These are phyloP conservation scores for Aspergillus mulundensis DNA, from an alignment of 495 filamentous ascomycete species.

Conservation along the genomic window DNA sequence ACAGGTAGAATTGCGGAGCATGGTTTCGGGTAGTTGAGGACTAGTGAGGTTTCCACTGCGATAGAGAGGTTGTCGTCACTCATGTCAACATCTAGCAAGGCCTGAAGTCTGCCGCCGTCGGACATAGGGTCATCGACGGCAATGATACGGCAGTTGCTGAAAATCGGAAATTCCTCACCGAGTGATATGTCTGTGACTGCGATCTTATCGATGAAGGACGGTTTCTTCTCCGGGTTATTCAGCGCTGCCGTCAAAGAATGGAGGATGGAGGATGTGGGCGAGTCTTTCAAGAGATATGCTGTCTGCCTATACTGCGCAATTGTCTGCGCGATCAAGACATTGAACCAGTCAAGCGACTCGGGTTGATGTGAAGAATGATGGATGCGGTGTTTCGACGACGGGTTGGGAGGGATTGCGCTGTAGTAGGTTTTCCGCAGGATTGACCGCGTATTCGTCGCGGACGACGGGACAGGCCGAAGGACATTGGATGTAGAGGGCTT, in stretches of 20 bases:
- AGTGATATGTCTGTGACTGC: constrained; percentile 87
- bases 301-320: constrained; percentile 93
- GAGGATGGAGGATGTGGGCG: constrained; percentile 69
- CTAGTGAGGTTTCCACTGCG: constrained; percentile 86
- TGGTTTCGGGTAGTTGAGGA: constrained; percentile 90
- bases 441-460: constrained; percentile 72
- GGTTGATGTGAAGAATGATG: constrained; percentile 79
- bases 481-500: constrained; percentile 74
- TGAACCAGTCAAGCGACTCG: constrained; percentile 99
- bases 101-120: constrained; percentile 70
- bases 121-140: constrained; percentile 49
- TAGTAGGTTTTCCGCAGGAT: constrained; percentile 98
- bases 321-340: constrained; percentile 93
- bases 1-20: constrained; percentile 89
- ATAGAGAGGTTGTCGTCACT: constrained; percentile 89
- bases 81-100: constrained; percentile 92
- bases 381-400: constrained; percentile 39
- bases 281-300: constrained; percentile 74
- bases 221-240: constrained; percentile 74
- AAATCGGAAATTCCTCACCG: constrained; percentile 96
- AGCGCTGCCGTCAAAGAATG: constrained; percentile 83
- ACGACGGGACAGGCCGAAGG: constrained; percentile 54
- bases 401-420: constrained; percentile 63
- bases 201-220: constrained; percentile 89
- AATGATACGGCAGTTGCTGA: constrained; percentile 96